Evolutionary conservation across 2,329 filamentous ascomycete species (phyloP).

Genomic region (Leptographium wingfieldii): DNA sequence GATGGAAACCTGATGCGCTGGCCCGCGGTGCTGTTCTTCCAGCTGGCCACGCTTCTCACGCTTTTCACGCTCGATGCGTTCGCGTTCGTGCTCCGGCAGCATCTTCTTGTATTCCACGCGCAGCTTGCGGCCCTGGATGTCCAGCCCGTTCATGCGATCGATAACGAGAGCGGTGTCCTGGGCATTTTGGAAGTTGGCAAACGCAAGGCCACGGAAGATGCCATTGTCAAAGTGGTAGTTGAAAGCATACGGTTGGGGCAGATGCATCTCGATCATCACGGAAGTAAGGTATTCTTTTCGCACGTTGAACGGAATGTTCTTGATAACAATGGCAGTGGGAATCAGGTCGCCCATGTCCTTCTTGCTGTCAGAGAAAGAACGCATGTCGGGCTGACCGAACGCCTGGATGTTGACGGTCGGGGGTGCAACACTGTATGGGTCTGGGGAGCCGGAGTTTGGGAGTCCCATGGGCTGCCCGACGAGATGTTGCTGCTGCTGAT

Average conservation of each 20-base stretch:
- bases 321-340: constrained; percentile 96
- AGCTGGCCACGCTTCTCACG: constrained; percentile 88
- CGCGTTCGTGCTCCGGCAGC: constrained; percentile 85
- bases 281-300: constrained; percentile 91
- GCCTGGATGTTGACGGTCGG: constrained; percentile 24
- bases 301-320: constrained; percentile 97
- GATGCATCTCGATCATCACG: constrained; percentile 86
- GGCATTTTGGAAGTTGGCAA: constrained; percentile 94
- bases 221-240: constrained; percentile 99
- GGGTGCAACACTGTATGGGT: constrained; percentile 20
- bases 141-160: constrained; percentile 86
- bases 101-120: constrained; percentile 99
- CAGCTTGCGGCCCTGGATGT: constrained; percentile 86
- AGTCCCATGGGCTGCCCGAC: constrained; percentile 16
- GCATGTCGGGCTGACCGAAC: constrained; percentile 25
- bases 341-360: constrained; percentile 75
- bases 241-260: constrained; percentile 94
- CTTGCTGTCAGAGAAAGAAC: constrained; percentile 27
- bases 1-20: constrained; percentile 80
- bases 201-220: constrained; percentile 88
- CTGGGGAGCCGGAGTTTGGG: constrained; percentile 30
- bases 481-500: constrained; percentile 10
- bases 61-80: constrained; percentile 95
- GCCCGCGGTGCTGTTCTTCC: constrained; percentile 83
- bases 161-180: constrained; percentile 91